Percentiles rank a stretch among this genome's conserved stretches.
These are phyloP conservation scores for Colletotrichum horii DNA, from an alignment of 2,329 filamentous ascomycete species.

Conservation along the genomic window DNA sequence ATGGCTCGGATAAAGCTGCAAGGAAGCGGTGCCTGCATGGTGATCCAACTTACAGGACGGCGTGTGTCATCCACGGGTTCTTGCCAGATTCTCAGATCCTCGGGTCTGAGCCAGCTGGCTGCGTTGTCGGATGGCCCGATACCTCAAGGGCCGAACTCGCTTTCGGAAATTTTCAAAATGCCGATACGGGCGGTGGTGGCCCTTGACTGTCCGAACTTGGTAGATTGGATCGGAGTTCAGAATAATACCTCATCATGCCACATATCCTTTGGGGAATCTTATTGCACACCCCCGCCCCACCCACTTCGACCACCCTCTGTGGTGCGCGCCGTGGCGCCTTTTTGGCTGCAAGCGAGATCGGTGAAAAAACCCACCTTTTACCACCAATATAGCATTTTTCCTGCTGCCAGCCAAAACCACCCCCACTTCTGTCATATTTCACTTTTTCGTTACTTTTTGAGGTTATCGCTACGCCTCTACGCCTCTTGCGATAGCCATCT, in stretches of 20 bases:
- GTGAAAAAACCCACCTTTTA: no score
- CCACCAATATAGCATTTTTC: no score
- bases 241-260: background rate
- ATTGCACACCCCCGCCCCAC: no score
- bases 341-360: no score
- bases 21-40: background rate
- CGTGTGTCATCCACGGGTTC: background rate
- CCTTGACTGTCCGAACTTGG: background rate
- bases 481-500: no score
- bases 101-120: accelerated
- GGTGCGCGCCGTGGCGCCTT: no score
- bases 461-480: no score
- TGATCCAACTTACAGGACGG: background rate
- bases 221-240: background rate
- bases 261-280: background rate
- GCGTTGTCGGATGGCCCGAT: background rate
- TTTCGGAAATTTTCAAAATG: background rate
- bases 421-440: no score
- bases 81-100: background rate
- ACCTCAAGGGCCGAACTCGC: background rate
- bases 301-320: no score
- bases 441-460: no score
- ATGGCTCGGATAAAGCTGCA: background rate
- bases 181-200: background rate
- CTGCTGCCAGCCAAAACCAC: no score